Base-by-base conservation (phyloP, 495 filamentous ascomycete species). In the Hypoxylon crocopeplum region DNA sequence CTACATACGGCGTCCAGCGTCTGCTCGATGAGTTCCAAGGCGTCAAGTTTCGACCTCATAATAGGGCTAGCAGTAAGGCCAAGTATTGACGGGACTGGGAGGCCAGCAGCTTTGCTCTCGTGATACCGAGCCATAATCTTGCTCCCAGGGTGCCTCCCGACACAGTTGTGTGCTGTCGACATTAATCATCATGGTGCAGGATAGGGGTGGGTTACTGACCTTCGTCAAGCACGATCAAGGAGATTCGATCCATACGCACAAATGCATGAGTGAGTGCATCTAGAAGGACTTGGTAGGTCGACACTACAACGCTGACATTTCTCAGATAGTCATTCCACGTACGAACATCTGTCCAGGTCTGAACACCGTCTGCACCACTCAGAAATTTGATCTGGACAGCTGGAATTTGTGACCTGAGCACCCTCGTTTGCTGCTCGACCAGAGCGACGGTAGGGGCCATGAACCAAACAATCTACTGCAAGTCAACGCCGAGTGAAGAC, bases 221-320 rank as follows among this genome's bases (percentile, higher is more conserved):
- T 85, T 98, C 93, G 66, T 98, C 93, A 55, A 97, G 93, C 0
- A 97, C 79, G 16, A 98, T 72, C 1, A 98, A 73, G 15, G 84
- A 74, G 24, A 98, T 67, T 0, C 77, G 75, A 1, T 78, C 69
- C 57, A 97, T 84, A 13, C 65, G 77, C 6, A 97, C 86, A 68
- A 97, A 96, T 0, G 82, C 91, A 75, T 97, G 92, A 7, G 72
- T 76, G 42, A 95, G 75, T 1, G 92, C 91, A 75, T 97, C 92
- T 5, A 85, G 71, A 21, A 98, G 81, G 13, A 97, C 69, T 41
- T 86, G 82, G 62, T 88, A 83, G 0, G 92, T 93, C 5, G 90
- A 92, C 5, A 95, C 80, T 11, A 95, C 86, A 15, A 97, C 79
- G 7, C 83, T 81, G 10, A 89, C 77, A 58, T 87, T 85, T 29